These are phyloP conservation scores for Geosiphon pyriformis DNA, from an alignment of 192 early-diverging fungal species.

Conservation along the genomic window DNA sequence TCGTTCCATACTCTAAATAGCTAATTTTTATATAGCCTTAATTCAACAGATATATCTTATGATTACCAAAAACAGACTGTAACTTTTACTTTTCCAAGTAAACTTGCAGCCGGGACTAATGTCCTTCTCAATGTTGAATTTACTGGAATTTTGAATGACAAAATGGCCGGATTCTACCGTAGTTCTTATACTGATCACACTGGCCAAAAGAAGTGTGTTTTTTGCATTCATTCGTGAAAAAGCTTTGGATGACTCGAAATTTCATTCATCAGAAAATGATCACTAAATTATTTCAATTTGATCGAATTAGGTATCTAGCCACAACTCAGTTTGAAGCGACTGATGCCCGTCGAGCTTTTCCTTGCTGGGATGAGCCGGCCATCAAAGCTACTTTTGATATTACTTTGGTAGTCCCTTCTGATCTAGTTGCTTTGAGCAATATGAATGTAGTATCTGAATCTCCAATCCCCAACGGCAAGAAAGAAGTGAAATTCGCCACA, in stretches of 20 bases:
- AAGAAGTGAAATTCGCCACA: constrained; percentile 80
- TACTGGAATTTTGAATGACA: constrained; percentile 68
- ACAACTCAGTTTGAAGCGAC: constrained; percentile 96
- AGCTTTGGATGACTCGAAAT: not conserved
- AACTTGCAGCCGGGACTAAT: constrained; percentile 42
- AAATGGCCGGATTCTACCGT: constrained; percentile 95
- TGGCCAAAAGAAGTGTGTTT: constrained; percentile 13
- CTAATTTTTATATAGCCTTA: constrained; percentile 22
- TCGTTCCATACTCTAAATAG: not conserved
- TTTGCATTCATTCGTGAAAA: not conserved
- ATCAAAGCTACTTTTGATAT: constrained; percentile 95
- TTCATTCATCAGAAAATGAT: not conserved
- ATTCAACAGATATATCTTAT: constrained; percentile 41
- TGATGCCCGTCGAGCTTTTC: constrained; percentile 85
- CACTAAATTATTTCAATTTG: too few relatives aligned
- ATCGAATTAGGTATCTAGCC: constrained; percentile 67
- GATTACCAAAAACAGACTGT: constrained; percentile 43
- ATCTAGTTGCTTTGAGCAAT: constrained; percentile 85
- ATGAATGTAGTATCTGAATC: constrained; percentile 78
- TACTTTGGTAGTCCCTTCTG: constrained; percentile 69
- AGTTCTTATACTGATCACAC: constrained; percentile 51
- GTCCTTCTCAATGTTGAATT: constrained; percentile 56
- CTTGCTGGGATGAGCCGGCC: constrained; percentile 97
- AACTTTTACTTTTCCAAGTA: constrained; percentile 56
- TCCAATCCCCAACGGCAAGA: constrained; percentile 50